Evolutionary conservation across 257 asterid species (phyloP).

Genomic region (Nicotiana knightiana): DNA sequence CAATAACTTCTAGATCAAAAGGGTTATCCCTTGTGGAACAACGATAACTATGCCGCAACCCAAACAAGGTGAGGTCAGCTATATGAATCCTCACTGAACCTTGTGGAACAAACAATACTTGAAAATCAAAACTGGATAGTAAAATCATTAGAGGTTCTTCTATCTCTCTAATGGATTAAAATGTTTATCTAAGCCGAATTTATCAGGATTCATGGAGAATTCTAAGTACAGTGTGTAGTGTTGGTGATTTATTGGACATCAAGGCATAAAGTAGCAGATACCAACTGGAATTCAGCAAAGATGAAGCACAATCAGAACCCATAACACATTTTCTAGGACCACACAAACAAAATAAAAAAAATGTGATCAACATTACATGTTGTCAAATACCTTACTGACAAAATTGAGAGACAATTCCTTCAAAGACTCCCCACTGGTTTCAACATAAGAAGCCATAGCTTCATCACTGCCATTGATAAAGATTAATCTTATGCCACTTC

Average conservation of each 20-base stretch:
- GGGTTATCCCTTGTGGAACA: neutral
- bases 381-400: slow-evolving; percentile 43
- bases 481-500: neutral
- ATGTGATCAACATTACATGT: neutral
- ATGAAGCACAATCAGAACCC: neutral
- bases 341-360: neutral
- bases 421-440: slow-evolving; percentile 59
- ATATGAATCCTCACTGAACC: too few species aligned
- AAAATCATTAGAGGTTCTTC: neutral
- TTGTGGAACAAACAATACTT: neutral
- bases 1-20: neutral
- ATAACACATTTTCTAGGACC: neutral
- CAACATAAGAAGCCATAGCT: slow-evolving; percentile 91
- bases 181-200: neutral
- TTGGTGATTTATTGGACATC: neutral
- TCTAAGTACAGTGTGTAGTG: neutral
- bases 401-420: slow-evolving; percentile 66
- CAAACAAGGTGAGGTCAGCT: too few species aligned
- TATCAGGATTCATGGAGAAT: neutral
- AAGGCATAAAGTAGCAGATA: neutral
- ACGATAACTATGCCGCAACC: neutral
- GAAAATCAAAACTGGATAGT: neutral
- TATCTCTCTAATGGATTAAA: neutral
- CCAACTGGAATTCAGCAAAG: neutral
- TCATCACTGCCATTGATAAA: slow-evolving; percentile 48